Evolutionary conservation across 2,329 filamentous ascomycete species (phyloP).

Genomic region (Tolypocladium cylindrosporum): DNA sequence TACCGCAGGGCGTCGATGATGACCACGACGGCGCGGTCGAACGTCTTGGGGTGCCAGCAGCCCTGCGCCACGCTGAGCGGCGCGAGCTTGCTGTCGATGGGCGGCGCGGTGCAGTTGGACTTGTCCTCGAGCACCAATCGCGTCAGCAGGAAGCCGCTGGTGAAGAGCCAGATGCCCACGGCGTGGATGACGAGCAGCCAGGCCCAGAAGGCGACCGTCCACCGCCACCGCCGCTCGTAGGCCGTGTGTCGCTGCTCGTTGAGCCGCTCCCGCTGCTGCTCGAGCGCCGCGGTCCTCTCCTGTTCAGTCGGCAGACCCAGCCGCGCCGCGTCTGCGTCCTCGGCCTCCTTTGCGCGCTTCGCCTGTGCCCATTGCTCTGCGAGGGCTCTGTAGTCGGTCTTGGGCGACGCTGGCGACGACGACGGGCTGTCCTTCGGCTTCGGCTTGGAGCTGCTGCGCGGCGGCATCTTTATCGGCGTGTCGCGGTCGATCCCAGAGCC

Average conservation of each 20-base stretch:
- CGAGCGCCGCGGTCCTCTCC: slow-evolving; percentile 25
- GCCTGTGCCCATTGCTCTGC: slow-evolving; percentile 43
- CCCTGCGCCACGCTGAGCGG: slow-evolving; percentile 46
- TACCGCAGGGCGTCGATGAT: slow-evolving; percentile 91
- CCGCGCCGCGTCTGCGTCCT: slow-evolving; percentile 24
- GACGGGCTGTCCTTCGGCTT: slow-evolving; percentile 13
- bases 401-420: slow-evolving; percentile 2
- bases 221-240: slow-evolving; percentile 44
- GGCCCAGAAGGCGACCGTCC: slow-evolving; percentile 57
- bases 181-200: slow-evolving; percentile 66
- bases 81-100: slow-evolving; percentile 41
- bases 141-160: slow-evolving; percentile 87
- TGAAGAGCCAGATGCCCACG: slow-evolving; percentile 83
- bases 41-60: slow-evolving; percentile 94
- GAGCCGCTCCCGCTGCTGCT: slow-evolving; percentile 34
- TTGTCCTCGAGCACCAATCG: slow-evolving; percentile 70
- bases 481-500: slow-evolving; percentile 10
- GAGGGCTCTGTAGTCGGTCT: slow-evolving; percentile 41
- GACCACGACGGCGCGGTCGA: slow-evolving; percentile 83
- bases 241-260: slow-evolving; percentile 36
- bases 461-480: slow-evolving; percentile 15
- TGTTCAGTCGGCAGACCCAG: slow-evolving; percentile 19
- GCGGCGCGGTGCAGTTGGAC: slow-evolving; percentile 59
- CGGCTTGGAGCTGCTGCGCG: slow-evolving; percentile 11
- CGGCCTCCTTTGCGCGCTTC: slow-evolving; percentile 36